phyloP scores from a whole-genome alignment of 306 rosid species.

The Cicer pinnatifidum region DNA sequence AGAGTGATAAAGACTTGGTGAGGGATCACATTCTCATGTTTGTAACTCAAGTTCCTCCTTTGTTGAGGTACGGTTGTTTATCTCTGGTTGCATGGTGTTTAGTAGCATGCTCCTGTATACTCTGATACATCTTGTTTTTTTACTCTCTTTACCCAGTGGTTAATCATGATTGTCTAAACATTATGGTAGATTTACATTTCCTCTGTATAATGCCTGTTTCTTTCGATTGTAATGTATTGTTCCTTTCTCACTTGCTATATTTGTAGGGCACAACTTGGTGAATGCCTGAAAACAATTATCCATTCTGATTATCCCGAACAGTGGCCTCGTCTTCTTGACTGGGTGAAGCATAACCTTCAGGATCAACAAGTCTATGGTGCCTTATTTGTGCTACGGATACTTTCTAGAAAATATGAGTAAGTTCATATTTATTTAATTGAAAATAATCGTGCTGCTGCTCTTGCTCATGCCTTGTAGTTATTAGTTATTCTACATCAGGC shows the following conservation, averaged over 20 bases:
- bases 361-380: conserved; percentile 93
- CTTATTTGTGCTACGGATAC: conserved; percentile 87
- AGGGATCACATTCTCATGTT: conserved; percentile 81
- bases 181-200: background rate
- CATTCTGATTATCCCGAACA: conserved; percentile 97
- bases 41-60: conserved; percentile 83
- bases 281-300: conserved; percentile 88
- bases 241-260: conserved; percentile 17
- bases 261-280: conserved; percentile 92
- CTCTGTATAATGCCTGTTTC: background rate
- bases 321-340: conserved; percentile 90
- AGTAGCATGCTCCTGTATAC: background rate
- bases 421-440: conserved; percentile 42
- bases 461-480: conserved; percentile 23
- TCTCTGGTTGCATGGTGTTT: conserved; percentile 9
- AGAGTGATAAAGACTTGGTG: conserved; percentile 80
- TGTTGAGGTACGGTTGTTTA: conserved; percentile 67
- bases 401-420: conserved; percentile 97
- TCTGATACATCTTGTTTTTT: conserved; percentile 2
- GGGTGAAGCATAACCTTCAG: conserved; percentile 94
- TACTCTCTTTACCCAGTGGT: conserved; percentile 1
- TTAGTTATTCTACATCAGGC: conserved; percentile 6
- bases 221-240: conserved; percentile 1
- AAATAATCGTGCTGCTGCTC: conserved; percentile 11
- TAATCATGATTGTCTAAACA: conserved; percentile 1